Percentiles rank a stretch among this genome's conserved stretches.
Conservation (phyloP, 129 eudicot genomes). For the Chrysanthemum lavandulifolium region DNA sequence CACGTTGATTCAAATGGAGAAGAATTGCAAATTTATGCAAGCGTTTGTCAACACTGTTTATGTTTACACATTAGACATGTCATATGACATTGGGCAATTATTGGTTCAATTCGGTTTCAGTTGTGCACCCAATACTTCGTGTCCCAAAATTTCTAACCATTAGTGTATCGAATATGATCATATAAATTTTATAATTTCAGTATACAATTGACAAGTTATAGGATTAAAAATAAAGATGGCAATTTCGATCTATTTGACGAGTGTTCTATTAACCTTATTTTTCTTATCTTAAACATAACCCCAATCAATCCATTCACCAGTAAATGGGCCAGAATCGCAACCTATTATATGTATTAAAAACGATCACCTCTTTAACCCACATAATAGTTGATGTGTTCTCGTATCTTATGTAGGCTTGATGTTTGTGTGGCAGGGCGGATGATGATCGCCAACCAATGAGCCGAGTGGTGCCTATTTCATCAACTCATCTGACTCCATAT, state of each 20-base stretch:
- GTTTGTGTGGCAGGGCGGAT: constrained; percentile 41
- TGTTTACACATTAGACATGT: background rate
- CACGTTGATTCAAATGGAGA: constrained; percentile 82
- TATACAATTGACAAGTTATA: no score
- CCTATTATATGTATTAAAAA: background rate
- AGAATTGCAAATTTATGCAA: constrained; percentile 73
- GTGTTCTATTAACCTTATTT: no score
- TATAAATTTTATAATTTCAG: background rate
- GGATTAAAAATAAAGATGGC: no score
- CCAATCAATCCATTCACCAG: background rate
- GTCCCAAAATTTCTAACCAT: background rate
- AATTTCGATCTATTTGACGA: no score
- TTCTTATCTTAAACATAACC: no score
- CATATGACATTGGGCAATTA: background rate
- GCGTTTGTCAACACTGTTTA: constrained; percentile 29
- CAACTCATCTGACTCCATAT: constrained; percentile 67
- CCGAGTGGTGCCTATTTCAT: constrained; percentile 65
- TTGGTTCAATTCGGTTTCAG: background rate
- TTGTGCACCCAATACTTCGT: background rate
- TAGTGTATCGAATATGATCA: background rate
- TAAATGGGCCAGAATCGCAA: background rate
- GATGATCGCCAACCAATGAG: constrained; percentile 68
- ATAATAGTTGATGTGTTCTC: background rate
- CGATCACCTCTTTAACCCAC: background rate
- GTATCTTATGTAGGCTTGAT: constrained; percentile 11